Evolutionary conservation across 179 eudicot genomes (phyloP).

Genomic region (Sideroxylon spinosum): DNA sequence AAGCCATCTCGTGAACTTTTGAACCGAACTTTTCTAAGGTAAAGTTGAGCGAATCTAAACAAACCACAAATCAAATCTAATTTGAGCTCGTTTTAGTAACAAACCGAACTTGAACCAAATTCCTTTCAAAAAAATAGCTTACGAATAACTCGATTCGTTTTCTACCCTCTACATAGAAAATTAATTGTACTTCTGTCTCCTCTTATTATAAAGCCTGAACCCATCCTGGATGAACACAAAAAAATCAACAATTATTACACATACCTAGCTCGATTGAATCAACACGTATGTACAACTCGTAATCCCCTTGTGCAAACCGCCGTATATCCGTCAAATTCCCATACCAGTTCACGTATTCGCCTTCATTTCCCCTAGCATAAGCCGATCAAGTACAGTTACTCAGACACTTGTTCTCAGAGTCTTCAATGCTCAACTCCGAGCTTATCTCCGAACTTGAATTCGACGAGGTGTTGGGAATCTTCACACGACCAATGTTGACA

Average conservation of each 20-base stretch:
- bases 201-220: too few species aligned
- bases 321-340: constrained; percentile 29
- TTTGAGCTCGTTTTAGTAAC: too few species aligned
- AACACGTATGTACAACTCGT: constrained; percentile 34
- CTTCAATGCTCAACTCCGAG: constrained; percentile 18
- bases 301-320: constrained; percentile 17
- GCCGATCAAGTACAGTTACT: constrained; percentile 41
- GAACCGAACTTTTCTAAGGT: too few species aligned
- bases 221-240: too few species aligned
- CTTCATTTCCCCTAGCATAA: constrained; percentile 27
- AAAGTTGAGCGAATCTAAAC: too few species aligned
- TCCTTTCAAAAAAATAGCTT: too few species aligned
- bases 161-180: too few species aligned
- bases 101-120: too few species aligned
- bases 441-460: constrained; percentile 15
- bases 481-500: constrained; percentile 13
- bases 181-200: too few species aligned
- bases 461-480: constrained; percentile 29
- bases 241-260: not conserved
- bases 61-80: too few species aligned
- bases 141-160: too few species aligned
- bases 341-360: constrained; percentile 35
- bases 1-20: too few species aligned
- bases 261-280: constrained; percentile 39
- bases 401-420: constrained; percentile 27